Evolutionary conservation across 2,329 filamentous ascomycete genomes (phyloP).

Genomic region (Penicillium italicum): DNA sequence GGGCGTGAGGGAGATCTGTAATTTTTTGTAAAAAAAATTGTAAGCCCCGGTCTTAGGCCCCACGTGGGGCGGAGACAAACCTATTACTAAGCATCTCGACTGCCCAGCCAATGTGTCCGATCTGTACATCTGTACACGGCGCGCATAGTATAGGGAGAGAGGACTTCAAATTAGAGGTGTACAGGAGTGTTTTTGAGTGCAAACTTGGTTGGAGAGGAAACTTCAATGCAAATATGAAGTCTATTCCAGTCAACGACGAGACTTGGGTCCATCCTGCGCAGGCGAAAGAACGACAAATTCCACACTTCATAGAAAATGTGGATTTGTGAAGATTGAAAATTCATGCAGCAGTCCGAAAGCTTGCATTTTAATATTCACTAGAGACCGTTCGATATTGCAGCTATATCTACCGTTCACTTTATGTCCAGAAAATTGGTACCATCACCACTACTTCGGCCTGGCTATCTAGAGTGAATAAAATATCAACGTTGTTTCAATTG

Average conservation of each 20-base stretch:
- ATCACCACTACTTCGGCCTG: no score
- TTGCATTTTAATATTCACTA: no score
- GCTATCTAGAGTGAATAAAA: not conserved
- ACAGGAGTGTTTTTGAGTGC: no score
- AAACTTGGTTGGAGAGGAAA: not conserved
- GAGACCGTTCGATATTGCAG: not conserved
- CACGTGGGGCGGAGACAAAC: constrained; percentile 3
- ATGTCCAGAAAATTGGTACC: no score
- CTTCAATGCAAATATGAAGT: not conserved
- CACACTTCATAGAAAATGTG: not conserved
- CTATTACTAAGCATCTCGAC: constrained; percentile 31
- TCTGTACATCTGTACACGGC: no score
- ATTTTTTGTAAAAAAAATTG: constrained; percentile 11
- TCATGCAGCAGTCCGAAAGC: no score
- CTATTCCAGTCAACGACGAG: not conserved
- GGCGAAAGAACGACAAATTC: not conserved
- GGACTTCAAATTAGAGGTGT: not conserved
- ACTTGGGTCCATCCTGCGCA: no score
- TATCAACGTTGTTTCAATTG: not conserved
- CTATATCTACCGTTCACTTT: not conserved
- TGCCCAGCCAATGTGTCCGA: no score
- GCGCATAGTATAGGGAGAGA: no score
- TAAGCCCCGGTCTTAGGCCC: constrained; percentile 1
- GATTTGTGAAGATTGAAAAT: not conserved
- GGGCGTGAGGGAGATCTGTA: constrained; percentile 6